Conservation (phyloP, 768 basidiomycete species). For the Podaxis pistillaris region DNA sequence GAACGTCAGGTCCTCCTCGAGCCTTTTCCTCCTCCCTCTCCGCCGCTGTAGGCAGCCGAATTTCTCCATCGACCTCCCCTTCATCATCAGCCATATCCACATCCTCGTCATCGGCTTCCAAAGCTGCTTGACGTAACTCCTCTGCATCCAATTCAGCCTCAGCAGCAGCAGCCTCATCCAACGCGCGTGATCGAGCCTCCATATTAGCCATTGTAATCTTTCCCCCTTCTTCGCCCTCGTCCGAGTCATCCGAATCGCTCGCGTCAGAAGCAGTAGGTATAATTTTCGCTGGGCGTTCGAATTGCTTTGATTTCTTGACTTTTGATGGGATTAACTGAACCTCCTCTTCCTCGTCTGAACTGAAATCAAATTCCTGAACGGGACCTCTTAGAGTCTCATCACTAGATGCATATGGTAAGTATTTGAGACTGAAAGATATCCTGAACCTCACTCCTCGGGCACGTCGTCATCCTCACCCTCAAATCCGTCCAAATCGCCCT, state of each 20-base stretch:
- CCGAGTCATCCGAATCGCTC: slow-evolving; percentile 38
- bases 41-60: slow-evolving; percentile 67
- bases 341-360: slow-evolving; percentile 58
- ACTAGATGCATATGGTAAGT: slow-evolving; percentile 27
- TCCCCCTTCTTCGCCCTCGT: slow-evolving; percentile 44
- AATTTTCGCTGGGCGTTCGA: slow-evolving; percentile 44
- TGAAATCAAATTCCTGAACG: slow-evolving; percentile 62
- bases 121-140: slow-evolving; percentile 58
- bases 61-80: slow-evolving; percentile 41
- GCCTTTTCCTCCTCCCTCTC: slow-evolving; percentile 74
- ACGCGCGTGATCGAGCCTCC: slow-evolving; percentile 74
- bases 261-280: slow-evolving; percentile 50
- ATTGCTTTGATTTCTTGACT: slow-evolving; percentile 53
- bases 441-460: slow-evolving; percentile 24
- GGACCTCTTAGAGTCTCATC: slow-evolving; percentile 50
- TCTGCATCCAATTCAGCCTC: slow-evolving; percentile 70
- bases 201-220: slow-evolving; percentile 78
- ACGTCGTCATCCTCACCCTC: slow-evolving; percentile 46
- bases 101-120: slow-evolving; percentile 44
- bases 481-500: slow-evolving; percentile 50
- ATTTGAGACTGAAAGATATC: background rate
- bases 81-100: slow-evolving; percentile 46
- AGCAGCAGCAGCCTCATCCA: slow-evolving; percentile 64
- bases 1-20: slow-evolving; percentile 67
- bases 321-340: slow-evolving; percentile 34